Percentiles rank a stretch among this genome's conserved stretches.
Evolutionary conservation across 2,329 filamentous ascomycete genomes (phyloP).

Genomic region (Cordyceps farinosa): DNA sequence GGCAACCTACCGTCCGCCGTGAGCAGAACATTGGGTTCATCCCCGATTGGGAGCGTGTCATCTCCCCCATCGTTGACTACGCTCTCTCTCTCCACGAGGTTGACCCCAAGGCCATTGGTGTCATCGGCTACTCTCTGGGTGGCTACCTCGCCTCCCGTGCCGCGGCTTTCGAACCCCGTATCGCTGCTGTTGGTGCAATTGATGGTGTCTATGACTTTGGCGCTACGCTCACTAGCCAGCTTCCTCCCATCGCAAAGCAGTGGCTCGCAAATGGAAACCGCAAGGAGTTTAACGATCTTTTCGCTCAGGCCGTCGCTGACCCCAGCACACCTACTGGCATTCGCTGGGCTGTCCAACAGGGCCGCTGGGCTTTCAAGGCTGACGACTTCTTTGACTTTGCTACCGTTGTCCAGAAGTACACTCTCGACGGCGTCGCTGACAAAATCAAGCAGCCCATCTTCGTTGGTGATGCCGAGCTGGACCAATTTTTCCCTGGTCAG

Average conservation of each 20-base stretch:
- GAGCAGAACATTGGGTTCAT: conserved; percentile 43
- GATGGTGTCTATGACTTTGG: conserved; percentile 38
- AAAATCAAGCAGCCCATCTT: conserved; percentile 25
- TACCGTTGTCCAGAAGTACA: conserved; percentile 20
- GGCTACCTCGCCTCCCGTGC: conserved; percentile 39
- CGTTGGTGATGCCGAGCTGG: conserved; percentile 24
- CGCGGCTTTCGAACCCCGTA: conserved; percentile 42
- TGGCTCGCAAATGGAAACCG: conserved; percentile 21
- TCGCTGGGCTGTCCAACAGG: conserved; percentile 27
- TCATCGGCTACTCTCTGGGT: conserved; percentile 41
- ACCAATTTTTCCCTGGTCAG: conserved; percentile 21
- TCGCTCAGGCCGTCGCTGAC: conserved; percentile 9
- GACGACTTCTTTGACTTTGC: conserved; percentile 25
- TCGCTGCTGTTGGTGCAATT: conserved; percentile 38
- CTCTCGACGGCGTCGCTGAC: conserved; percentile 20
- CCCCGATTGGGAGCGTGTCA: conserved; percentile 40
- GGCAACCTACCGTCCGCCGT: conserved; percentile 40
- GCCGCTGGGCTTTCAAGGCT: conserved; percentile 28
- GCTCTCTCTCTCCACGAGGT: conserved; percentile 28
- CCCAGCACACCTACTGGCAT: conserved; percentile 17
- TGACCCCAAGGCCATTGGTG: conserved; percentile 30
- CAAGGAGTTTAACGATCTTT: conserved; percentile 22
- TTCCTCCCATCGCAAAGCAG: conserved; percentile 15
- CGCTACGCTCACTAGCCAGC: conserved; percentile 7
- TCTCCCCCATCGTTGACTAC: conserved; percentile 40